These are phyloP conservation scores for Nidula niveotomentosa DNA, from an alignment of 1,284 basidiomycete genomes.

Conservation along the genomic window DNA sequence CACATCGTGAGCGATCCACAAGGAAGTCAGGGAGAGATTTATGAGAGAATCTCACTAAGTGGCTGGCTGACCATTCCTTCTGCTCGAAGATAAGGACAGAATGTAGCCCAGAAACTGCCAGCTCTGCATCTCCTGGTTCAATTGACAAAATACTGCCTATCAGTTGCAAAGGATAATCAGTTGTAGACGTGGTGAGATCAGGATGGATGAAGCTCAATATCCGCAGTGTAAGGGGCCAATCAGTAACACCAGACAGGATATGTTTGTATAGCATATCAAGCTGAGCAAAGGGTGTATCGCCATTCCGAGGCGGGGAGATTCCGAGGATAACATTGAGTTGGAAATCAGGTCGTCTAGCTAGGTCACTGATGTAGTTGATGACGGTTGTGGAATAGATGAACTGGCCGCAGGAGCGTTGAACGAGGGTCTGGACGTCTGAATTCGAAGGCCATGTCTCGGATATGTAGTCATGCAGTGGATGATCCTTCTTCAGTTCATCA, in stretches of 20 bases:
- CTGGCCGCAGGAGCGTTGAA: constrained; percentile 12
- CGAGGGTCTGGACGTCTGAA: too few relatives aligned
- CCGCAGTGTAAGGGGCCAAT: neutral
- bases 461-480: constrained; percentile 2
- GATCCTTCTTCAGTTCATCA: constrained; percentile 2
- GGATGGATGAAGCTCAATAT: neutral
- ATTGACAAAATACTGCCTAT: neutral
- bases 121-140: neutral
- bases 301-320: neutral
- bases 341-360: constrained; percentile 1
- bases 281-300: constrained; percentile 4
- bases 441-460: constrained; percentile 14
- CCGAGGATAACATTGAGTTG: constrained; percentile 7
- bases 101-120: neutral
- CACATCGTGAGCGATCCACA: constrained; percentile 1
- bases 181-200: too few relatives aligned
- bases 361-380: constrained; percentile 4
- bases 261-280: constrained; percentile 6
- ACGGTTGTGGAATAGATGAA: constrained; percentile 17
- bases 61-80: too few relatives aligned
- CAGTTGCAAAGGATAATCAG: neutral
- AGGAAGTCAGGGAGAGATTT: constrained; percentile 3
- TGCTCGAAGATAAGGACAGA: neutral
- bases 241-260: constrained; percentile 3
- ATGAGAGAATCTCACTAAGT: neutral